Evolutionary conservation across 2,329 filamentous ascomycete species (phyloP), one percentile per base, ranked within the genome.

Genomic region (Camillea tinctor): DNA sequence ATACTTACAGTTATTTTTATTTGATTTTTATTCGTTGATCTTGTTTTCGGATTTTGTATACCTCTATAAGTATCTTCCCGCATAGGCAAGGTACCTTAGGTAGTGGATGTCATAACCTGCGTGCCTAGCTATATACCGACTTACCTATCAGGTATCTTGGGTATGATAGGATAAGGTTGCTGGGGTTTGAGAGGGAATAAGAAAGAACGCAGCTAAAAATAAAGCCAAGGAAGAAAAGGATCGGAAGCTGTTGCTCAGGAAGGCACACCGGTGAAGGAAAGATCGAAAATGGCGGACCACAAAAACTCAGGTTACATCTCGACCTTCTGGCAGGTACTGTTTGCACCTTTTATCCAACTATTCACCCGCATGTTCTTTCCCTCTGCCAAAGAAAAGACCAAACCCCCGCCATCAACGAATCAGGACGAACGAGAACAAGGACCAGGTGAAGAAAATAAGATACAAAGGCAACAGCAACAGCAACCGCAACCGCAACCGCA

Each of bases 291-390:
- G 71, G 70, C 69, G 70, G 69, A 65, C 68, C 70, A 71, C 70
- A 69, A 72, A 67, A 64, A 68, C 59, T 72, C 69, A 66, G 68
- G 71, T 72, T 72, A 73, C 70, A 68, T 71, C 57, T 66, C 64
- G 64, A 70, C 59, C 63, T 57, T 74, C 60, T 73, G 71, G 72
- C 67, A 72, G 64, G 70, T 61, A 52, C 66, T 73, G 71, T 72
- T 74, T 73, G 71, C 70, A 64, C 66, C 70, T 58, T 71, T 73
- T 60, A 65, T 68, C 62, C 67, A 71, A 60, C 61, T 73, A 60
- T 69, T 69, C 61, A 61, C 66, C 63, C 68, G 68, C 64, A 60
- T 71, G 26, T 30, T 30, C 67, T 69, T 69, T 65, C 65, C 55
- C 60, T 64, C 68, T 64, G 56, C 62, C 63, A 65, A 64, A 60